Percentiles rank a stretch among this genome's conserved stretches.
Evolutionary conservation across 768 basidiomycete species (phyloP).

Genomic region (Phylloporus sp.): DNA sequence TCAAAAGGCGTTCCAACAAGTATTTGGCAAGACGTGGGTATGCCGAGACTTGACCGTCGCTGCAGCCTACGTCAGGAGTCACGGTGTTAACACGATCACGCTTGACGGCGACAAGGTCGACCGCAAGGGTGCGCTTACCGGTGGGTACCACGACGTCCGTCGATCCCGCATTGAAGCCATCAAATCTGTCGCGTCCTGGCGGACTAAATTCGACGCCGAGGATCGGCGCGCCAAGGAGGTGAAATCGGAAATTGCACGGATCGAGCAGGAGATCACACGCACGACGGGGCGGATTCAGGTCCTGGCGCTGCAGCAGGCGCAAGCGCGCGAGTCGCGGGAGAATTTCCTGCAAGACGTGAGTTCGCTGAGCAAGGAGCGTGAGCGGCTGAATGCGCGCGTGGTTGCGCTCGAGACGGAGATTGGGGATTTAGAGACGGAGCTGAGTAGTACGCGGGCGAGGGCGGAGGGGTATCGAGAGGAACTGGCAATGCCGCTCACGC

Average conservation of each 20-base stretch:
- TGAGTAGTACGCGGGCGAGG: slow-evolving; percentile 58
- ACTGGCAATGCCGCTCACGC: slow-evolving; percentile 68
- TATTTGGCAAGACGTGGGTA: slow-evolving; percentile 96
- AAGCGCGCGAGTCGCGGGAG: slow-evolving; percentile 66
- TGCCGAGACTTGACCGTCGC: slow-evolving; percentile 91
- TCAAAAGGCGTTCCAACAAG: slow-evolving; percentile 89
- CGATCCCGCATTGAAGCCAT: slow-evolving; percentile 88
- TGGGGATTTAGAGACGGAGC: slow-evolving; percentile 70
- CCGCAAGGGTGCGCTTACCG: slow-evolving; percentile 91
- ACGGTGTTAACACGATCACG: slow-evolving; percentile 95
- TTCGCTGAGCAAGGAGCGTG: slow-evolving; percentile 62
- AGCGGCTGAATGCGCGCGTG: slow-evolving; percentile 59
- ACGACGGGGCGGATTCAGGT: slow-evolving; percentile 71
- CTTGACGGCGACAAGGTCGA: slow-evolving; percentile 98
- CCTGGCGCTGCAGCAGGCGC: slow-evolving; percentile 62
- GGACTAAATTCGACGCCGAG: slow-evolving; percentile 64
- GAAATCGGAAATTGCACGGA: slow-evolving; percentile 57
- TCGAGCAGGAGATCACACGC: slow-evolving; percentile 87
- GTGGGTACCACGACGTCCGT: slow-evolving; percentile 92
- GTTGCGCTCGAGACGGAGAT: slow-evolving; percentile 61
- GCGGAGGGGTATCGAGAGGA: slow-evolving; percentile 64
- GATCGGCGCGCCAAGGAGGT: slow-evolving; percentile 66
- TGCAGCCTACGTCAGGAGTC: slow-evolving; percentile 90
- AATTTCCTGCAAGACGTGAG: slow-evolving; percentile 59
- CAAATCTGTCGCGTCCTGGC: slow-evolving; percentile 72